Conservation (phyloP, 495 filamentous ascomycete genomes). For the Zalerion maritima region DNA sequence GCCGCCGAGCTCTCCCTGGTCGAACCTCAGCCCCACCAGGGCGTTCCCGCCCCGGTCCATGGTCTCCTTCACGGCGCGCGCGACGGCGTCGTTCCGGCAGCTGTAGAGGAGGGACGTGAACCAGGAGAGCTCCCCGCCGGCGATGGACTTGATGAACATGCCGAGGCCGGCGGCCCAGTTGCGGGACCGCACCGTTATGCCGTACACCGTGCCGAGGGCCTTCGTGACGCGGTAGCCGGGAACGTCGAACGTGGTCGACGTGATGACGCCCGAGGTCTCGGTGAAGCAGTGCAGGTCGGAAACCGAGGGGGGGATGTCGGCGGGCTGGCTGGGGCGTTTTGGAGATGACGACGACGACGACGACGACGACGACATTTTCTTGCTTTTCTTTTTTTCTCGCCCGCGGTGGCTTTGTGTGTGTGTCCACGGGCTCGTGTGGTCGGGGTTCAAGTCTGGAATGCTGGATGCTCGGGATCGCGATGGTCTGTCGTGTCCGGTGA, state of each 20-base stretch:
- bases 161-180: slow-evolving; percentile 33
- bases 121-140: slow-evolving; percentile 41
- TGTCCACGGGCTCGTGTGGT: too few species aligned
- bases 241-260: slow-evolving; percentile 36
- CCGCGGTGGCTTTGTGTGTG: too few species aligned
- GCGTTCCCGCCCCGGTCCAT: slow-evolving; percentile 45
- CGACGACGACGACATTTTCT: too few species aligned
- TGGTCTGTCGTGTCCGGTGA: too few species aligned
- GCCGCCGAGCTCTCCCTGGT: slow-evolving; percentile 30
- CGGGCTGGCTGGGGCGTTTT: too few species aligned
- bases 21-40: slow-evolving; percentile 42
- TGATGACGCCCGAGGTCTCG: slow-evolving; percentile 44
- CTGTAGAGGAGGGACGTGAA: slow-evolving; percentile 43
- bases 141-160: slow-evolving; percentile 34
- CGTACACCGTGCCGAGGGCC: slow-evolving; percentile 45
- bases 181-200: slow-evolving; percentile 41
- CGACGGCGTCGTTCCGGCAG: slow-evolving; percentile 39
- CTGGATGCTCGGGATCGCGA: too few species aligned
- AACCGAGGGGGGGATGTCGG: slow-evolving; percentile 18
- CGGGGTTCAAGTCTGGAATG: too few species aligned
- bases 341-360: too few species aligned
- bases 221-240: slow-evolving; percentile 41
- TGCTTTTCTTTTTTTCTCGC: too few species aligned
- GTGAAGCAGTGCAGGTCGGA: slow-evolving; percentile 40
- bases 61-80: slow-evolving; percentile 38